phyloP scores from a whole-genome alignment of 148 eudicot species.

The Vaccinium darrowii region DNA sequence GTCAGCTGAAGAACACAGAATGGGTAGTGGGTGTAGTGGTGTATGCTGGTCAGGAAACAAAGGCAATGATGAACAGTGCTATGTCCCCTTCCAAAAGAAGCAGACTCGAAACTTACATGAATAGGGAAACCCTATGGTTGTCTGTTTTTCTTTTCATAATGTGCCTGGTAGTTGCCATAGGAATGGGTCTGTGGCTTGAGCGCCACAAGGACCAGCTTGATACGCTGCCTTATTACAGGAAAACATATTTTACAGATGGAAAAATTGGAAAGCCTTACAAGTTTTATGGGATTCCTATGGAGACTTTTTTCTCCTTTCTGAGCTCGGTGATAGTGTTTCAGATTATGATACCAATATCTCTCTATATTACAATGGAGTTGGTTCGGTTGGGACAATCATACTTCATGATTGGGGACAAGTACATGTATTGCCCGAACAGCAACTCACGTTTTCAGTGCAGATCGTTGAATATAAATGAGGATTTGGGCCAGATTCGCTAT shows the following conservation, averaged over 20 bases:
- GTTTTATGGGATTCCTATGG: conserved; percentile 85
- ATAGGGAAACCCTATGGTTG: conserved; percentile 86
- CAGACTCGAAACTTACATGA: conserved; percentile 85
- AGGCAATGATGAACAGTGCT: conserved; percentile 96
- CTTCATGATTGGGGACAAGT: conserved; percentile 90
- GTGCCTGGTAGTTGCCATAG: conserved; percentile 83
- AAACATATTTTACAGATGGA: conserved; percentile 54
- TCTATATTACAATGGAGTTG: conserved; percentile 94
- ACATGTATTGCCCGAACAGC: conserved; percentile 65
- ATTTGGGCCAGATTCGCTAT: conserved; percentile 92
- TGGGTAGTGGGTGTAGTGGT: conserved; percentile 92
- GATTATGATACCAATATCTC: conserved; percentile 96
- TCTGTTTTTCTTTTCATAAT: conserved; percentile 81
- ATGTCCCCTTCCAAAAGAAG: conserved; percentile 88
- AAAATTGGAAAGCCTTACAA: conserved; percentile 54
- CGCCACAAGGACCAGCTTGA: conserved; percentile 67
- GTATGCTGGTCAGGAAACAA: conserved; percentile 97
- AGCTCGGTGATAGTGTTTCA: conserved; percentile 93
- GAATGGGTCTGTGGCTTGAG: conserved; percentile 86
- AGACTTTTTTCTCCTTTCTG: conserved; percentile 84
- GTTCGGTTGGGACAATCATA: conserved; percentile 93
- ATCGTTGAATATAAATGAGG: conserved; percentile 96
- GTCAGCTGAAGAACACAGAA: conserved; percentile 93
- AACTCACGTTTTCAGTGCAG: conserved; percentile 93
- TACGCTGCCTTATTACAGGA: conserved; percentile 82